Conservation (phyloP, 176 grass and related monocot genomes). For the Eragrostis curvula region DNA sequence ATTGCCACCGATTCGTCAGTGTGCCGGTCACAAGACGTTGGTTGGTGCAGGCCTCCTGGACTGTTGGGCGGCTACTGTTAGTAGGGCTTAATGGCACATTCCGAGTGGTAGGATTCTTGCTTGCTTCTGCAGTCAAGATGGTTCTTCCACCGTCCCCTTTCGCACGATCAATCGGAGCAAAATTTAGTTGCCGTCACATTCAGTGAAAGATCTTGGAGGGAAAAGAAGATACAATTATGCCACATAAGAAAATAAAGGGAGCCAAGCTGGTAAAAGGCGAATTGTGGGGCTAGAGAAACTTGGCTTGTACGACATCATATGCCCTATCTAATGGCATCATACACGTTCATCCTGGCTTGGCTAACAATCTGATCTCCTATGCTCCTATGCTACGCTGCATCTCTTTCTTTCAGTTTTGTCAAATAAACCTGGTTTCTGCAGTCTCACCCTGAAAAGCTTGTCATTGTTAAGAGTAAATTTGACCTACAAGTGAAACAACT, state of each 20-base stretch:
- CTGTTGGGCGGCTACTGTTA: conserved; percentile 39
- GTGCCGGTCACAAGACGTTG: conserved; percentile 14
- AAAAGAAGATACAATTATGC: neutral
- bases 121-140: conserved; percentile 43
- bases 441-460: too few relatives aligned
- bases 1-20: neutral
- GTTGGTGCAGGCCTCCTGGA: conserved; percentile 20
- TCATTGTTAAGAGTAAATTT: too few relatives aligned
- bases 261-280: neutral
- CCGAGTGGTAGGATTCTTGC: conserved; percentile 49
- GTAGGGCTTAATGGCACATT: conserved; percentile 31
- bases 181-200: conserved; percentile 15
- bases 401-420: neutral
- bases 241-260: neutral
- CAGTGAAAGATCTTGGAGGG: neutral
- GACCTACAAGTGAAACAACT: too few relatives aligned
- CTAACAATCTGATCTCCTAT: neutral
- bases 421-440: neutral
- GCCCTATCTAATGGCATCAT: neutral
- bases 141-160: conserved; percentile 13
- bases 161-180: neutral
- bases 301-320: conserved; percentile 31
- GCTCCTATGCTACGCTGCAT: neutral
- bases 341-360: neutral
- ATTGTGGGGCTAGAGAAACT: conserved; percentile 29